Evolutionary conservation across 345 rosid species (phyloP), one percentile per base, ranked within the genome.

Genomic region (Eucalyptus grandis): DNA sequence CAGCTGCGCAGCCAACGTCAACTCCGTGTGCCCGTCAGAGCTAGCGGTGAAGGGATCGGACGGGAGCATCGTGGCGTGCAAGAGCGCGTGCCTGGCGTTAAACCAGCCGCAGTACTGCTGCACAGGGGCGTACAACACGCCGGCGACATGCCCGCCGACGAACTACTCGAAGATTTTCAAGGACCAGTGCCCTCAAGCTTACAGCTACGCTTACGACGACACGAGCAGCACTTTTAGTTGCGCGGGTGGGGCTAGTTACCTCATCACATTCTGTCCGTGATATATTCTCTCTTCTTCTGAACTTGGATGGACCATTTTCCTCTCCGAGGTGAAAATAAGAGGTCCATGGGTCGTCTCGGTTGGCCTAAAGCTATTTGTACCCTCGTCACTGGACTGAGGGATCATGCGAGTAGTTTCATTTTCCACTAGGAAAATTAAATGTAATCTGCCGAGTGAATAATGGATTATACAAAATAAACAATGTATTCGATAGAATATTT

Each of bases 91-190:
- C 62, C 60, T 24, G 12, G 62, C 62, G 62, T 10, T 56, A 26
- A 24, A 56, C 12, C 62, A 56, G 62, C 62, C 62, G 30, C 30
- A 24, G 12, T 56, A 56, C 13, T 56, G 62, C 62, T 24, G 62
- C 62, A 24, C 30, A 0, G 30, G n/a, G 65, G 65, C n/a, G 65
- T 58, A 24, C 14, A 3, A 1, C 2, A 24, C 65, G 62, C 0
- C n/a, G 0, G 65, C 0, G 14, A 58, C 65, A 0, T 24, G 65
- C n/a, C 65, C 65, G 65, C 65, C 65, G 6, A 58, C n/a, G 65
- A 9, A 58, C 65, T 58, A 58, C n/a, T 58, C 65, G 65, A 0
- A 24, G 65, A 24, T 58, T 24, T 58, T 58, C 65, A 58, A 58
- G 65, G 65, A 24, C 65, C 30, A 10, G 65, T 58, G 65, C n/a